These are phyloP conservation scores for Bathelium albidoporum DNA, from an alignment of 495 filamentous ascomycete genomes.

Conservation along the genomic window DNA sequence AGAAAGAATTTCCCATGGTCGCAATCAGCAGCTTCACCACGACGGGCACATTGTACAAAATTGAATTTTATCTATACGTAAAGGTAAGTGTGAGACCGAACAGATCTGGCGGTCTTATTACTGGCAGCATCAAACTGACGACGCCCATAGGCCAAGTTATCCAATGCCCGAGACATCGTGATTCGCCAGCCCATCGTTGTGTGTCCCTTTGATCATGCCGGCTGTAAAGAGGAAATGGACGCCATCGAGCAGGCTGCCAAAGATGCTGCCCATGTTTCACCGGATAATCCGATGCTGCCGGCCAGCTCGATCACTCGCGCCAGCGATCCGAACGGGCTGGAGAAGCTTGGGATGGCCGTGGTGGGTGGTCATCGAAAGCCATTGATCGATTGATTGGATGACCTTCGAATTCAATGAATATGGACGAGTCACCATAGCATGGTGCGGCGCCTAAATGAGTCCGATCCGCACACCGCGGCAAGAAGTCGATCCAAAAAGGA, in stretches of 20 bases:
- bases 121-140: conserved; percentile 2
- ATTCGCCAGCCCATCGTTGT: conserved; percentile 92
- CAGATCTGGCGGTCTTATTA: neutral
- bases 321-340: conserved; percentile 63
- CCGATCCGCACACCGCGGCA: too few species aligned
- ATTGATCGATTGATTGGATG: conserved; percentile 65
- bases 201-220: conserved; percentile 87
- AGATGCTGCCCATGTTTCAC: conserved; percentile 76
- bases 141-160: conserved; percentile 67
- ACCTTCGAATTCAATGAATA: too few species aligned
- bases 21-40: conserved; percentile 86
- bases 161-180: conserved; percentile 79
- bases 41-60: conserved; percentile 88
- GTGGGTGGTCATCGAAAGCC: conserved; percentile 80
- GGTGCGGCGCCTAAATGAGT: too few species aligned
- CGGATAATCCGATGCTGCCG: conserved; percentile 81
- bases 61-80: conserved; percentile 90
- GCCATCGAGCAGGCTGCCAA: conserved; percentile 91
- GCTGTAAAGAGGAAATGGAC: conserved; percentile 96
- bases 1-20: conserved; percentile 81
- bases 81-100: conserved; percentile 51
- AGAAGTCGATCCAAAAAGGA: too few species aligned
- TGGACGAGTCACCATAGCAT: too few species aligned
- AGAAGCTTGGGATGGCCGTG: conserved; percentile 69
- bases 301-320: conserved; percentile 70